Evolutionary conservation across 352 stramenopile genomes (phyloP), one percentile per base, ranked within the genome.

Genomic region (Plasmopara viticola): DNA sequence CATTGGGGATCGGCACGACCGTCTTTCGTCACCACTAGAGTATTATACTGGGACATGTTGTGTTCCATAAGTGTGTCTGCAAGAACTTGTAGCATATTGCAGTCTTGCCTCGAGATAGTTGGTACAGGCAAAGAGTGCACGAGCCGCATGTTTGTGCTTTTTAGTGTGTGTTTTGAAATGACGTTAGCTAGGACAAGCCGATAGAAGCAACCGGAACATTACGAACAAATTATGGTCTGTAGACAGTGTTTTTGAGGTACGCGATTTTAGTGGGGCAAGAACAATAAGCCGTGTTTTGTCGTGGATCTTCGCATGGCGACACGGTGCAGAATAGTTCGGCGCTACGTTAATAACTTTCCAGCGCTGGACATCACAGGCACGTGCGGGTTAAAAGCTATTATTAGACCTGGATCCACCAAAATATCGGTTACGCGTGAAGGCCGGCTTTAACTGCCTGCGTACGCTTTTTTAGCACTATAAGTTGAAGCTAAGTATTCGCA

Each of bases 21-120:
- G 39, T 76, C 53, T 51, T 80, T 70, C 2, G 67, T 66, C 44
- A 70, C 42, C 18, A 81, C 58, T 18, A 79, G 67, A 17, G 63
- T 66, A 57, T 81, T 72, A 55, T 81, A 83, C 46, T 86, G 69
- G 9, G 56, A 44, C 9, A 86, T 68, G 48, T 78, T 77, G 50
- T 86, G 66, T 37, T 37, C 56, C 29, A 74, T 51, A 13, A 83
- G 68, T 1, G 67, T 69, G 14, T 69, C 66, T 15, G 53, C 59
- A 5, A 75, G 66, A 18, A 50, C 40, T 56, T 60, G 56, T 30
- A 75, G 44, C 63, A 72, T 68, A 53, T 41, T 51, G 47, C 44
- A 60, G 53, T 75, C 66, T 30, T 70, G 48, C 20, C 53, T 60
- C 20, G 66, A 51, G 31, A 75, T 65, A 7, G 58, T 56, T 20